A percentile compares a stretch with the other conserved stretches of the same genome.
These are phyloP conservation scores for Brassica incana DNA, from an alignment of 345 rosid genomes.

Conservation along the genomic window DNA sequence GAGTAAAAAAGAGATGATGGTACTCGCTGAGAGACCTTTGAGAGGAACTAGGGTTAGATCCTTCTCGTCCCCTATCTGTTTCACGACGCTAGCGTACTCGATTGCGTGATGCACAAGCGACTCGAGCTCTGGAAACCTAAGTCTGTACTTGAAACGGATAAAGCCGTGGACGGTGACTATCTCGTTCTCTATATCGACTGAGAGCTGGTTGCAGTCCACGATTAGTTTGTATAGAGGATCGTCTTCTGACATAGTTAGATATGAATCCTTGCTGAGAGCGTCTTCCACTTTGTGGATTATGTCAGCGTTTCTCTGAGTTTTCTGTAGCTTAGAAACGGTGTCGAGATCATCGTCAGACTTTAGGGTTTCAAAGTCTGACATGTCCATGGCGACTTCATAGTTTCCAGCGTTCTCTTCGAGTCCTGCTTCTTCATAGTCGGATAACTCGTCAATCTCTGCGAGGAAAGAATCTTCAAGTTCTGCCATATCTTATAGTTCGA, in stretches of 20 bases:
- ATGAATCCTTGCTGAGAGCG: neutral
- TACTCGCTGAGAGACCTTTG: neutral
- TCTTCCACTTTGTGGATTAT: conserved; percentile 45
- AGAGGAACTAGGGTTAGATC: neutral
- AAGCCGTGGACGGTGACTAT: neutral
- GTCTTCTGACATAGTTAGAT: neutral
- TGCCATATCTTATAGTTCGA: conserved; percentile 37
- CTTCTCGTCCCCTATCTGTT: neutral
- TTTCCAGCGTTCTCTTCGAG: neutral
- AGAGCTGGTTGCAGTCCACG: neutral
- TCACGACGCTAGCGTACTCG: neutral
- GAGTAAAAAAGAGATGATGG: neutral
- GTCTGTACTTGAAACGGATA: neutral
- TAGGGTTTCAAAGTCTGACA: conserved; percentile 43
- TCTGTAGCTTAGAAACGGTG: conserved; percentile 71
- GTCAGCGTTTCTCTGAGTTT: conserved; percentile 69
- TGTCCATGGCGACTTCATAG: neutral
- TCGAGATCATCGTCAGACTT: conserved; percentile 73
- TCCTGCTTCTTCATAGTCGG: neutral
- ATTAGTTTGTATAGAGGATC: neutral
- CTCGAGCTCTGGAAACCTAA: neutral
- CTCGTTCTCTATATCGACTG: neutral
- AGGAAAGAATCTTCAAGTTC: conserved; percentile 89
- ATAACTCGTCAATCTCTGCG: conserved; percentile 47
- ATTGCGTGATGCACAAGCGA: neutral